Evolutionary conservation across 2,329 filamentous ascomycete genomes (phyloP).

Genomic region (Verticillium zaregamsianum): DNA sequence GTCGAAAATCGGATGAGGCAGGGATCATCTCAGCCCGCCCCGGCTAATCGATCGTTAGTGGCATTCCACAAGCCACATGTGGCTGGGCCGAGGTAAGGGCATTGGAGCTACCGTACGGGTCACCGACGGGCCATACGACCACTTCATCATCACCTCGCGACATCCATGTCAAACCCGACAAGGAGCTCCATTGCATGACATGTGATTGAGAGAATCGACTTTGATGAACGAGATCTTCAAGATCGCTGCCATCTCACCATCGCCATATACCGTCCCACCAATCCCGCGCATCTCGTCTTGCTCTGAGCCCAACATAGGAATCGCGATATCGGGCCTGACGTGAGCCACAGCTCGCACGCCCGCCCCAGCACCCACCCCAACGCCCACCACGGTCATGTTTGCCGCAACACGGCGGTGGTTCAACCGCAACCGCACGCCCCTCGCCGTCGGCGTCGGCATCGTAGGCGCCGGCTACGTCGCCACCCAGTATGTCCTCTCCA

Average conservation of each 20-base stretch:
- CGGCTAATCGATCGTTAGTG: background rate
- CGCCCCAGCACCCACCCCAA: background rate
- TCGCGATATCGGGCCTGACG: background rate
- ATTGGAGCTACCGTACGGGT: background rate
- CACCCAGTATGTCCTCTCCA: conserved; percentile 86
- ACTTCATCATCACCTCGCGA: background rate
- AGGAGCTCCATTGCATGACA: background rate
- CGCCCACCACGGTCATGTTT: conserved; percentile 44
- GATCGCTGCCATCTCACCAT: background rate
- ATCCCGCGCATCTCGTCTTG: background rate
- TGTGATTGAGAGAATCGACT: background rate
- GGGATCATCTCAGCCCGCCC: background rate
- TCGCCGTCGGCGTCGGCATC: conserved; percentile 84
- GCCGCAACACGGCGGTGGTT: conserved; percentile 83
- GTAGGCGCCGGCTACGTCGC: conserved; percentile 87
- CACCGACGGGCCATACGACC: background rate
- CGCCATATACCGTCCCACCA: background rate
- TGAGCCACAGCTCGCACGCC: background rate
- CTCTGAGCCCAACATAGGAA: background rate
- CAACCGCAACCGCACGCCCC: conserved; percentile 81
- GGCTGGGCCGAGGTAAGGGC: background rate
- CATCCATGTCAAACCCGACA: background rate
- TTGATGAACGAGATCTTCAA: background rate
- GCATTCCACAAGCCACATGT: background rate
- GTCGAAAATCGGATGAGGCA: background rate